These are phyloP conservation scores for Aspergillus aculeatinus DNA, from an alignment of 2,329 filamentous ascomycete species.

Conservation along the genomic window DNA sequence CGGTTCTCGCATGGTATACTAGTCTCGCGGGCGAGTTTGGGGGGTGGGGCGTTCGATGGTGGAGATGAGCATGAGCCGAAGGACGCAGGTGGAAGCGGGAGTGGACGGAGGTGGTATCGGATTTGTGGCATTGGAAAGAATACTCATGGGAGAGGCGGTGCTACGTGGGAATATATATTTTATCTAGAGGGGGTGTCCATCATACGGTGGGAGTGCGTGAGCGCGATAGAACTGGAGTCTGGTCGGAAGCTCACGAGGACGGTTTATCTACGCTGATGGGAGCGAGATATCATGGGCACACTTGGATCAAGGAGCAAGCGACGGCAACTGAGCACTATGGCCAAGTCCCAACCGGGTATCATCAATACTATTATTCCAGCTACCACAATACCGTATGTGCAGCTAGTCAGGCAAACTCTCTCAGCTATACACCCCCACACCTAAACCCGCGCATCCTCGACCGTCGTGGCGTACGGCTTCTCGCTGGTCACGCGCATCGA, in stretches of 20 bases:
- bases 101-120: conserved; percentile 12
- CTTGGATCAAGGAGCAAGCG: too few relatives aligned
- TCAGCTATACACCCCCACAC: background rate
- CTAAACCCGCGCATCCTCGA: conserved; percentile 21
- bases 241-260: background rate
- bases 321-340: too few relatives aligned
- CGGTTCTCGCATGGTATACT: conserved; percentile 11
- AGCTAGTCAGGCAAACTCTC: background rate
- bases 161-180: conserved; percentile 24
- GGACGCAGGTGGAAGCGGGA: background rate
- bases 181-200: conserved; percentile 30
- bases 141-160: background rate
- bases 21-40: background rate
- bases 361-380: background rate
- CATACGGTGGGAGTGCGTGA: conserved; percentile 23
- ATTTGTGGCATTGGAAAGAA: conserved; percentile 12
- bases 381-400: background rate
- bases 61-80: background rate
- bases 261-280: background rate
- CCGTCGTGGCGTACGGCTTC: conserved; percentile 19
- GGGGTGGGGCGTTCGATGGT: background rate
- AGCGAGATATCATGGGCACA: too few relatives aligned
- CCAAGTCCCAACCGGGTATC: background rate
- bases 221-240: background rate
- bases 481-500: conserved; percentile 11